These are phyloP conservation scores for Aspergillus melleus DNA, from an alignment of 2,329 filamentous ascomycete genomes.

Conservation along the genomic window DNA sequence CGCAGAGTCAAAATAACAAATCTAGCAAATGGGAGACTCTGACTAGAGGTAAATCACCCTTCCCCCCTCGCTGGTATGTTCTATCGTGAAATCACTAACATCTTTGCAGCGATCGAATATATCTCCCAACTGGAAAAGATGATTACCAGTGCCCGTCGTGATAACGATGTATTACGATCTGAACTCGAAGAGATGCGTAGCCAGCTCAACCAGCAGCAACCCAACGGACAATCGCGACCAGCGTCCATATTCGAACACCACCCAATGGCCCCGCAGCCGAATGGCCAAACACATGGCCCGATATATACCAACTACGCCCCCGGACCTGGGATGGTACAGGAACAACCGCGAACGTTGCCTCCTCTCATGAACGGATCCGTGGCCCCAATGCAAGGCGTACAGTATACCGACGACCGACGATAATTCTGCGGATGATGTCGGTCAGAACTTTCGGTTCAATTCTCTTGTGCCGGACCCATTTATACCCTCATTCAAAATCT, in stretches of 20 bases:
- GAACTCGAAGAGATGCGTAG: slow-evolving; percentile 42
- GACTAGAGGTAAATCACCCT: slow-evolving; percentile 41
- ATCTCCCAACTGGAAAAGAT: slow-evolving; percentile 47
- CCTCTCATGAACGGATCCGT: slow-evolving; percentile 47
- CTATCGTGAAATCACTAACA: slow-evolving; percentile 15
- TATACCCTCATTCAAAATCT: not conserved
- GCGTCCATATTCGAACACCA: slow-evolving; percentile 38
- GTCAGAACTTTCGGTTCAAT: not conserved
- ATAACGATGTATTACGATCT: slow-evolving; percentile 36
- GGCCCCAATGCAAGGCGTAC: slow-evolving; percentile 52
- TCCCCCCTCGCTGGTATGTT: not conserved
- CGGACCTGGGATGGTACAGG: slow-evolving; percentile 32
- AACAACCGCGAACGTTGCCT: slow-evolving; percentile 48
- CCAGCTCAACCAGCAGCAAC: slow-evolving; percentile 39
- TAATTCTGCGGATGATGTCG: slow-evolving; percentile 17
- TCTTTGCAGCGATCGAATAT: slow-evolving; percentile 47
- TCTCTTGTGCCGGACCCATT: not conserved
- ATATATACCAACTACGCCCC: slow-evolving; percentile 32
- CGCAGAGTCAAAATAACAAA: slow-evolving; percentile 50
- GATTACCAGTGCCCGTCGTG: slow-evolving; percentile 38
- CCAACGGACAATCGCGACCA: slow-evolving; percentile 32
- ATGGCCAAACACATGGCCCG: slow-evolving; percentile 33
- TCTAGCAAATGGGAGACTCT: slow-evolving; percentile 55
- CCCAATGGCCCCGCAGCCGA: slow-evolving; percentile 35
- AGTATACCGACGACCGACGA: slow-evolving; percentile 51